phyloP scores from a whole-genome alignment of 179 eudicot genomes.

The Spergularia azorica region DNA sequence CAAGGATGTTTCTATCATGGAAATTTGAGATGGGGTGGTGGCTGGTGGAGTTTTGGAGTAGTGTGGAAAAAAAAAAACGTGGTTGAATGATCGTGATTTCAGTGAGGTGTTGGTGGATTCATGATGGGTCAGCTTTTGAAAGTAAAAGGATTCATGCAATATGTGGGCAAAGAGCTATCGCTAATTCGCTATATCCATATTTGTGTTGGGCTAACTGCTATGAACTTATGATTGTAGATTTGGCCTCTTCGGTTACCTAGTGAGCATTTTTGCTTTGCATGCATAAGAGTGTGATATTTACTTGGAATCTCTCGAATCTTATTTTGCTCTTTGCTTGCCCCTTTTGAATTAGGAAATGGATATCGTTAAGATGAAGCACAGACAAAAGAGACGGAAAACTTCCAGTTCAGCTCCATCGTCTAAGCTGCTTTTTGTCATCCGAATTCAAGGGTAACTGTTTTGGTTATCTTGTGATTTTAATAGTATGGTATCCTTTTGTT shows the following conservation, averaged over 20 bases:
- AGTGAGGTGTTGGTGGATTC: too few relatives aligned
- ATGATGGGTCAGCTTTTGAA: too few relatives aligned
- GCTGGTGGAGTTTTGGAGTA: neutral
- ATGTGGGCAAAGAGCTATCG: too few relatives aligned
- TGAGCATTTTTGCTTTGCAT: neutral
- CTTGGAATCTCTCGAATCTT: neutral
- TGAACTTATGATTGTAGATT: too few relatives aligned
- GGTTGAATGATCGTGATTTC: too few relatives aligned
- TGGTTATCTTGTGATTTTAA: neutral
- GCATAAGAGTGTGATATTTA: neutral
- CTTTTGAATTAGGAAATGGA: conserved; percentile 60
- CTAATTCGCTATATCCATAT: too few relatives aligned
- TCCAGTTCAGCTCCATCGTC: conserved; percentile 24
- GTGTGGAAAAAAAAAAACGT: too few relatives aligned
- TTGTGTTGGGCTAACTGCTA: too few relatives aligned
- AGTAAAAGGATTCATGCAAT: too few relatives aligned
- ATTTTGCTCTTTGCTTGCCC: neutral
- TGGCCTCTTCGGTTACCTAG: neutral
- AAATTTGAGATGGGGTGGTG: neutral
- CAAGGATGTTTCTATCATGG: neutral
- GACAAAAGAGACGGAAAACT: conserved; percentile 41
- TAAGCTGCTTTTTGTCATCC: conserved; percentile 40
- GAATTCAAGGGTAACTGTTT: conserved; percentile 41
- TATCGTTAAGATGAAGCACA: conserved; percentile 71
- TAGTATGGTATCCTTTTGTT: neutral